These are phyloP conservation scores for Histomonas meleagridis DNA, from an alignment of 208 protist species.

Conservation along the genomic window DNA sequence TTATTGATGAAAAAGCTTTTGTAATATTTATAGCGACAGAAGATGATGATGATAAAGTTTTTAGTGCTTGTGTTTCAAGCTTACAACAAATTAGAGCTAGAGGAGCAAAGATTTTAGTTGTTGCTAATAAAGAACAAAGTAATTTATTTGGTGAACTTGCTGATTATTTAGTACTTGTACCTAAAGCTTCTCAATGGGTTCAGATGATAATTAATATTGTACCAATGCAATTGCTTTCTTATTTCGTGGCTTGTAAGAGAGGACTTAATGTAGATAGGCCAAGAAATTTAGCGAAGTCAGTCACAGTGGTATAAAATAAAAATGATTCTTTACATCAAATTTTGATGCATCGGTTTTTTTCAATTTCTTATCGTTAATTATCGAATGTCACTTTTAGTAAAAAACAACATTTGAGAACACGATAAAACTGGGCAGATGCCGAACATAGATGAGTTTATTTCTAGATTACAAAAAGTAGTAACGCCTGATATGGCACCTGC, in stretches of 20 bases:
- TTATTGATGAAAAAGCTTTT: not conserved
- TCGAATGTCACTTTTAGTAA: too few species aligned
- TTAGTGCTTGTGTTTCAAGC: not conserved
- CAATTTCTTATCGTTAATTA: too few species aligned
- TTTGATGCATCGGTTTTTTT: too few species aligned
- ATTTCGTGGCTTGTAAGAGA: conserved; percentile 36
- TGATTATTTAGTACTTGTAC: not conserved
- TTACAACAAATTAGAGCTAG: conserved; percentile 30
- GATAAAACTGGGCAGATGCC: too few species aligned
- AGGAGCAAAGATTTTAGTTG: not conserved
- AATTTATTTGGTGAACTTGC: not conserved
- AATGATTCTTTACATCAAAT: too few species aligned
- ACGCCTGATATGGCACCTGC: too few species aligned
- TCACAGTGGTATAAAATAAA: conserved; percentile 43
- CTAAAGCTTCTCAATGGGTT: conserved; percentile 11
- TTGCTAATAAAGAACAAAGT: not conserved
- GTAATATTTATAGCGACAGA: not conserved
- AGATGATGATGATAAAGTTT: not conserved
- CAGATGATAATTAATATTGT: conserved; percentile 39
- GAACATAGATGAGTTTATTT: too few species aligned
- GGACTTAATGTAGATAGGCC: conserved; percentile 46
- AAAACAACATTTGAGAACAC: too few species aligned
- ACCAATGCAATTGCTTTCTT: conserved; percentile 44
- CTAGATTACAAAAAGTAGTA: too few species aligned
- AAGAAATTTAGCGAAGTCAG: conserved; percentile 46